Percentiles rank a stretch among this genome's conserved stretches.
phyloP scores from a whole-genome alignment of 345 rosid genomes.

The Sisymbrium irio region DNA sequence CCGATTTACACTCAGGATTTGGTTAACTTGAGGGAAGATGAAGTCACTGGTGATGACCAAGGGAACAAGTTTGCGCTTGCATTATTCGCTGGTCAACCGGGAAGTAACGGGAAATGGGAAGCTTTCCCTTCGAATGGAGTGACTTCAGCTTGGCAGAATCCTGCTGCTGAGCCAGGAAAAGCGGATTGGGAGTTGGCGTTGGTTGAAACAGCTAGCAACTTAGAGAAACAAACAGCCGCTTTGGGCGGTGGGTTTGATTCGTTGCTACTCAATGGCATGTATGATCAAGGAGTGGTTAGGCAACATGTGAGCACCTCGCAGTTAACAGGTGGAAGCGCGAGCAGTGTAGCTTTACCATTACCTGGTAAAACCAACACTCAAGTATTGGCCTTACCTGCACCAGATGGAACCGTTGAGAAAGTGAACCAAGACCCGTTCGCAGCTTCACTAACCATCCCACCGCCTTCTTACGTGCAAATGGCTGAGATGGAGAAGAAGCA shows the following conservation, averaged over 20 bases:
- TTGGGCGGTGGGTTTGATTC: conserved; percentile 83
- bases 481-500: conserved; percentile 83
- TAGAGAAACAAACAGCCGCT: conserved; percentile 69
- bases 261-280: conserved; percentile 78
- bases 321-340: conserved; percentile 77
- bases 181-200: conserved; percentile 96
- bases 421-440: conserved; percentile 78
- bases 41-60: conserved; percentile 75
- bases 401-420: conserved; percentile 63
- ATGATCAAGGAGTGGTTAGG: conserved; percentile 89
- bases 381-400: conserved; percentile 78
- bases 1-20: conserved; percentile 59
- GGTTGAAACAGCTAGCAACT: conserved; percentile 78
- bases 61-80: conserved; percentile 88
- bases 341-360: conserved; percentile 73
- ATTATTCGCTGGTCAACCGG: conserved; percentile 50
- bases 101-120: conserved; percentile 75
- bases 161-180: conserved; percentile 82
- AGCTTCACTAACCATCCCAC: conserved; percentile 60
- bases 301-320: conserved; percentile 72
- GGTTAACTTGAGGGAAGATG: conserved; percentile 75
- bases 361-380: conserved; percentile 46
- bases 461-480: conserved; percentile 82
- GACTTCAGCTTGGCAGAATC: conserved; percentile 77
- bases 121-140: conserved; percentile 70